Conservation (phyloP, 345 rosid genomes). For the Linum trigynum region DNA sequence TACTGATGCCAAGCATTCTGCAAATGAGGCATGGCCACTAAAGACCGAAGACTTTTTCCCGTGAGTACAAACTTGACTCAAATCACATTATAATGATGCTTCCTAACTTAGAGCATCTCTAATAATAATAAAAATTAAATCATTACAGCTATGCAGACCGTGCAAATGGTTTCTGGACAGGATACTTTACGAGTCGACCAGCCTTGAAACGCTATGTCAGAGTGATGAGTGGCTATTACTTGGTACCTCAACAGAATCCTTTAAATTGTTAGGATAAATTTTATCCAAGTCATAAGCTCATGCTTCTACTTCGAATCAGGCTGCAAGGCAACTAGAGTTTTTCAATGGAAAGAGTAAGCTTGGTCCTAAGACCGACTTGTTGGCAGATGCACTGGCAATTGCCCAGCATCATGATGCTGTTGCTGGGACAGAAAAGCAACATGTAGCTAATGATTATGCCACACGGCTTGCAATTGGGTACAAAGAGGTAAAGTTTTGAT, state of each 20-base stretch:
- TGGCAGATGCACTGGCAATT: conserved; percentile 82
- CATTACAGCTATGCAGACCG: conserved; percentile 74
- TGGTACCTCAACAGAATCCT: conserved; percentile 27
- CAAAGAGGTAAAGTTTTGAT: conserved; percentile 42
- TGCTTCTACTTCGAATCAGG: conserved; percentile 33
- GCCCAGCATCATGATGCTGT: conserved; percentile 99
- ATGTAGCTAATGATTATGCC: conserved; percentile 96
- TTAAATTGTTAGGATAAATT: not conserved
- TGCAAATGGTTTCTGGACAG: conserved; percentile 93
- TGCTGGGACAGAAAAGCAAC: conserved; percentile 90
- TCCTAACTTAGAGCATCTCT: not conserved
- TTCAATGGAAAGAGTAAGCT: conserved; percentile 51
- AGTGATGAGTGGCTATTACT: conserved; percentile 65
- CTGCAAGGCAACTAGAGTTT: conserved; percentile 78
- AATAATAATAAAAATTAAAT: conserved; percentile 7
- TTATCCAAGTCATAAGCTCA: not conserved
- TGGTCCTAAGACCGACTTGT: conserved; percentile 57
- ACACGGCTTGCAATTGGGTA: conserved; percentile 77
- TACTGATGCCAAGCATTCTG: conserved; percentile 74
- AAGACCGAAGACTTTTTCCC: conserved; percentile 90
- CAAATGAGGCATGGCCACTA: conserved; percentile 76
- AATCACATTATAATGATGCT: not conserved
- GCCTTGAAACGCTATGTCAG: conserved; percentile 79
- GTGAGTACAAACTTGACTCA: conserved; percentile 38
- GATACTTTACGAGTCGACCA: conserved; percentile 91